A percentile compares a stretch with the other conserved stretches of the same genome.
Evolutionary conservation across 1,284 basidiomycete species (phyloP).

Genomic region (Ganoderma boninense): DNA sequence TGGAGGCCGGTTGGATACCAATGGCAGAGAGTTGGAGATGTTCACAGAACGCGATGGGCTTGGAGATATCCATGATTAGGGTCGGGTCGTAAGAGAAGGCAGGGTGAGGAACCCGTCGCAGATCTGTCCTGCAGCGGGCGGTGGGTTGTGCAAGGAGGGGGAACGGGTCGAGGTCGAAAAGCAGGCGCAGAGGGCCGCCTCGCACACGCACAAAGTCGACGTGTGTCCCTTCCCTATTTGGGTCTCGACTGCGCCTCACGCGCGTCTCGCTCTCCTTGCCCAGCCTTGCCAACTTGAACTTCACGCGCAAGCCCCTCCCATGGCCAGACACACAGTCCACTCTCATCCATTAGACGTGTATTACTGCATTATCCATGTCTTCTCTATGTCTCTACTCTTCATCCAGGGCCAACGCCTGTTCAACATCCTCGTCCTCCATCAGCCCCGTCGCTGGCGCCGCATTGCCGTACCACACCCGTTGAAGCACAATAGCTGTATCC

Average conservation of each 20-base stretch:
- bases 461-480: conserved; percentile 76
- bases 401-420: conserved; percentile 70
- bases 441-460: conserved; percentile 60
- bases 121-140: conserved; percentile 38
- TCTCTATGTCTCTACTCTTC: conserved; percentile 53
- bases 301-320: background rate
- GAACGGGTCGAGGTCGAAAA: conserved; percentile 2
- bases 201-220: conserved; percentile 26
- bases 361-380: background rate
- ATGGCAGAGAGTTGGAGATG: conserved; percentile 95
- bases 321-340: background rate
- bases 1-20: conserved; percentile 95
- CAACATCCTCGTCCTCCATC: conserved; percentile 71
- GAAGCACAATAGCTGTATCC: conserved; percentile 68
- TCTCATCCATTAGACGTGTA: background rate
- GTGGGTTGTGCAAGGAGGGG: conserved; percentile 23
- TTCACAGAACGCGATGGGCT: conserved; percentile 60
- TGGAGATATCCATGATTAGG: conserved; percentile 38
- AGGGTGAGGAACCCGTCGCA: conserved; percentile 37
- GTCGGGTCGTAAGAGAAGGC: conserved; percentile 15
- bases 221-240: conserved; percentile 35
- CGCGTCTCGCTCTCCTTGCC: conserved; percentile 16
- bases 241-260: conserved; percentile 24
- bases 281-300: background rate
- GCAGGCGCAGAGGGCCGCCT: background rate